A percentile compares a stretch with the other conserved stretches of the same genome.
phyloP scores from a whole-genome alignment of 352 stramenopile genomes.

The Plasmopara muralis region DNA sequence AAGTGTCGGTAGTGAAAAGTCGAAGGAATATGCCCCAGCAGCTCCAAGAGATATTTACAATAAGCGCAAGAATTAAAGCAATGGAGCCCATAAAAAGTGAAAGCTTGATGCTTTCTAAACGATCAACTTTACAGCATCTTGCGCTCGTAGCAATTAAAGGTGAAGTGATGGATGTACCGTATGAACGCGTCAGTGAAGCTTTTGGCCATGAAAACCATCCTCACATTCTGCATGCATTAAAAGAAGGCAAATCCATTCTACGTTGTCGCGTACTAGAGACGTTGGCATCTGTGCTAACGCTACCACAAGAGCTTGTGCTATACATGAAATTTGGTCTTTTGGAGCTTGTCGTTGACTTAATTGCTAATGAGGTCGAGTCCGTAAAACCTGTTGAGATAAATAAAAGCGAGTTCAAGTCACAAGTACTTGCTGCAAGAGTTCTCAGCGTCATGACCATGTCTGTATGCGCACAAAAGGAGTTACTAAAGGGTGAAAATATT shows the following conservation, averaged over 20 bases:
- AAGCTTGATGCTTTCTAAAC: slow-evolving; percentile 44
- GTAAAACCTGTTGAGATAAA: slow-evolving; percentile 3
- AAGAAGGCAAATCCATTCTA: slow-evolving; percentile 44
- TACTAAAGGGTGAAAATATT: slow-evolving; percentile 33
- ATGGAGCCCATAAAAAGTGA: slow-evolving; percentile 1
- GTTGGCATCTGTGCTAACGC: slow-evolving; percentile 44
- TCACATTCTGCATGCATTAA: slow-evolving; percentile 52
- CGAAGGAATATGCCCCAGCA: too few relatives aligned
- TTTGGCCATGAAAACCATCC: slow-evolving; percentile 68
- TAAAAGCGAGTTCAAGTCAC: slow-evolving; percentile 33
- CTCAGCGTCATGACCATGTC: slow-evolving; percentile 52
- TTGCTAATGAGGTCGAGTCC: slow-evolving; percentile 10
- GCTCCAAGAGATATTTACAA: too few relatives aligned
- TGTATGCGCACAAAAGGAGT: slow-evolving; percentile 28
- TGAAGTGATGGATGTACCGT: slow-evolving; percentile 43
- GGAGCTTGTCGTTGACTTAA: slow-evolving; percentile 39
- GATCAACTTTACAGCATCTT: slow-evolving; percentile 54
- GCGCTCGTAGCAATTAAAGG: slow-evolving; percentile 42
- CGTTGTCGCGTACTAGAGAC: slow-evolving; percentile 43
- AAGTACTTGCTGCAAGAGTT: slow-evolving; percentile 43
- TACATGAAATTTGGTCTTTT: slow-evolving; percentile 52
- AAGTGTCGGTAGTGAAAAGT: too few relatives aligned
- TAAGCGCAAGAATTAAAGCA: too few relatives aligned
- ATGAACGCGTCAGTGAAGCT: slow-evolving; percentile 59
- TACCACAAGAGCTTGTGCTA: slow-evolving; percentile 56